Percentiles rank a stretch among this genome's conserved stretches.
Evolutionary conservation across 1,139 yeast species (phyloP).

Genomic region (Blastobotrys apis): DNA sequence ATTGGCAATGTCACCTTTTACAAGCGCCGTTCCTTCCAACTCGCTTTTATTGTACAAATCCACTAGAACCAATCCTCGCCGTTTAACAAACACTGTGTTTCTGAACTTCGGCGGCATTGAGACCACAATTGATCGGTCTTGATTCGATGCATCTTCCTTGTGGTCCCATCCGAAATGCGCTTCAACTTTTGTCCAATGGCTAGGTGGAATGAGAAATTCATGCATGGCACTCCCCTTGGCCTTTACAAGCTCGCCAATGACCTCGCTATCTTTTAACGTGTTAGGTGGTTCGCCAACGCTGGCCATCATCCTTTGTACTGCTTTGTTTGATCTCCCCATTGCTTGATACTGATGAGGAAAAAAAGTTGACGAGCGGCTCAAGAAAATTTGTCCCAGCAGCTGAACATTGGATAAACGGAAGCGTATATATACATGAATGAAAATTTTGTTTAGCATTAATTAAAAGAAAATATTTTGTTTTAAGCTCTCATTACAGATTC

Average conservation of each 20-base stretch:
- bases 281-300: conserved; percentile 34
- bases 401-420: neutral
- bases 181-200: conserved; percentile 20
- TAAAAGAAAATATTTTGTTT: neutral
- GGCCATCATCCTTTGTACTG: conserved; percentile 25
- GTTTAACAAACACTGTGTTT: conserved; percentile 36
- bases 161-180: conserved; percentile 9
- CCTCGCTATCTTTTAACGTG: conserved; percentile 28
- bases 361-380: conserved; percentile 1
- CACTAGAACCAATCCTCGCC: conserved; percentile 38
- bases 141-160: conserved; percentile 10
- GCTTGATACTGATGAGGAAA: neutral
- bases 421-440: neutral
- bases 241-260: conserved; percentile 31
- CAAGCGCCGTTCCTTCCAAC: conserved; percentile 19
- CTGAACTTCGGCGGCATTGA: conserved; percentile 38
- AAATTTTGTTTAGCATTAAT: too few relatives aligned
- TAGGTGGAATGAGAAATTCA: conserved; percentile 30
- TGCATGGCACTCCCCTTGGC: conserved; percentile 35
- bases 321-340: conserved; percentile 16
- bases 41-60: conserved; percentile 26
- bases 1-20: conserved; percentile 36
- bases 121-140: conserved; percentile 25
- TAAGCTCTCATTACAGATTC: conserved; percentile 18
- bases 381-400: neutral